Base-by-base conservation (phyloP, 129 eudicot genomes). In the Lonicera japonica region DNA sequence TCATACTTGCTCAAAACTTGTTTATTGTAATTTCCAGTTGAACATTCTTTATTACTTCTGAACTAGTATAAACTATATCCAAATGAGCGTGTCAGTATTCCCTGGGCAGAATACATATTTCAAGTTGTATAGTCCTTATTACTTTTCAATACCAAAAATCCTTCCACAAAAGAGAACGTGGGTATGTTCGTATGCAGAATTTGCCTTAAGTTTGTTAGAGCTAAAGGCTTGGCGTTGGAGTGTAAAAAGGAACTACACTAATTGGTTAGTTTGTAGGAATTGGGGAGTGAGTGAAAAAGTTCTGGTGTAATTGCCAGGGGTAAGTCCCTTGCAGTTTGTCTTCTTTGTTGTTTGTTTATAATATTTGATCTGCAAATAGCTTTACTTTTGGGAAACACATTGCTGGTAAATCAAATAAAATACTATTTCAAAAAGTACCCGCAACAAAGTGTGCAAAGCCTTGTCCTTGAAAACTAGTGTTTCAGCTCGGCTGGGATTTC, bases 381-480 rank as follows among this genome's bases (percentile, higher is more conserved):
- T 38, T 38, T 10, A 38, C 43, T 38, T 4, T 38, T 38, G 43
- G 43, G 43, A 38, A 38, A 38, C 43, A 38, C 43, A 38, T 10
- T 38, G 43, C 10, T 38, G 43, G 43, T n/a, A n/a, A n/a, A n/a
- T n/a, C n/a, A n/a, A n/a, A n/a, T 16, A 29, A 64, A 34, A 14
- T 11, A 48, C 15, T 11, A 21, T 25, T 9, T 39, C 7, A 38
- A 23, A 22, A 52, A 5, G 1, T 76, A 87, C 96, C 92, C 69
- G 85, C 75, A 94, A 79, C 1, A 69, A 72, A 67, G 99, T 88
- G 68, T 79, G 84, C 77, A 94, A 73, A 52, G 99, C 99, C 57
- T 88, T 94, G 56, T 79, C 77, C 73, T 85, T 88, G 73, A 80
- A 94, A 13, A 52, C 54, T 56, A 66, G 34, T 72, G 99, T 88